These are phyloP conservation scores for Ophiorrhiza pumila DNA, from an alignment of 257 asterid species.

Conservation along the genomic window DNA sequence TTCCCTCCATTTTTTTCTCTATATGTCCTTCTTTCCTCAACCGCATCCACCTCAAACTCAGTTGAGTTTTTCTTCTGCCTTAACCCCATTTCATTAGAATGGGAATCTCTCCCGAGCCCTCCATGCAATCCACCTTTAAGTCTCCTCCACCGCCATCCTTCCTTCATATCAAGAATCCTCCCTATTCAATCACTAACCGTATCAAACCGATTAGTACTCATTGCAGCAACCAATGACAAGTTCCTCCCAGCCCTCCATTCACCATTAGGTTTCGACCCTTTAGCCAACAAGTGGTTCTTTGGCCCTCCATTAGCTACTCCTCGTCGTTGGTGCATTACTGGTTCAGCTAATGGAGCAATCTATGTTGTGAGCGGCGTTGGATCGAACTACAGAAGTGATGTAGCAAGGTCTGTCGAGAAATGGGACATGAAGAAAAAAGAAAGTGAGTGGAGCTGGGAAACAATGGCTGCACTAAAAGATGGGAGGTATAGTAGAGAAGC, in stretches of 20 bases:
- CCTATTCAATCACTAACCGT: conserved; percentile 54
- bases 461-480: conserved; percentile 36
- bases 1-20: conserved; percentile 60
- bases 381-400: conserved; percentile 35
- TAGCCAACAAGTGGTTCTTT: conserved; percentile 41
- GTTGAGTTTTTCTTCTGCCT: conserved; percentile 38
- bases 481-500: conserved; percentile 76
- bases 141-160: conserved; percentile 52
- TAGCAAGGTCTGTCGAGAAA: conserved; percentile 60
- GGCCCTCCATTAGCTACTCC: conserved; percentile 60
- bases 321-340: conserved; percentile 68
- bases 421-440: conserved; percentile 48
- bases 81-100: conserved; percentile 55
- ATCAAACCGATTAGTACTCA: conserved; percentile 34
- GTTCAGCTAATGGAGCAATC: conserved; percentile 29
- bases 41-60: conserved; percentile 18
- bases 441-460: conserved; percentile 52
- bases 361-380: conserved; percentile 65
- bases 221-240: conserved; percentile 49
- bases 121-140: conserved; percentile 35
- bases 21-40: conserved; percentile 40
- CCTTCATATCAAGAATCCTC: conserved; percentile 60
- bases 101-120: conserved; percentile 56
- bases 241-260: conserved; percentile 51
- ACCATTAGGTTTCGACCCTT: conserved; percentile 60